Evolutionary conservation across 495 filamentous ascomycete species (phyloP).

Genomic region (Thermothielavioides terrestris): DNA sequence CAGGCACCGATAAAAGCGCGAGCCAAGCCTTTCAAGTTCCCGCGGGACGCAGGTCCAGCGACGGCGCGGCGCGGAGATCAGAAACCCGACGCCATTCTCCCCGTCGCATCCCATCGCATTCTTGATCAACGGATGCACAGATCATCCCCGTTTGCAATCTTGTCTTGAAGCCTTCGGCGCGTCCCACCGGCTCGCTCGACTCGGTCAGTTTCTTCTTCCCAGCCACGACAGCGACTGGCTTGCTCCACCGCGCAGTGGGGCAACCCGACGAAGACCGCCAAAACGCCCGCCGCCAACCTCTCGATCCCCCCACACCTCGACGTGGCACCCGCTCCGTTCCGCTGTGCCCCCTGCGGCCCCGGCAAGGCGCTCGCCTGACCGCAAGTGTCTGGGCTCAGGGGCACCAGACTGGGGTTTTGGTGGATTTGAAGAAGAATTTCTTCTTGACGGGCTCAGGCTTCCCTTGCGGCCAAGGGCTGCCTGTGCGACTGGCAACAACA

Average conservation of each 20-base stretch:
- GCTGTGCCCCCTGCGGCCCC: background rate
- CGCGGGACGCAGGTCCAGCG: background rate
- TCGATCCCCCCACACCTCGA: conserved; percentile 5
- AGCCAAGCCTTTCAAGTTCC: conserved; percentile 9
- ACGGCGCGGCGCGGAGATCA: conserved; percentile 5
- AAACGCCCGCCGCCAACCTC: conserved; percentile 1
- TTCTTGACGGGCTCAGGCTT: background rate
- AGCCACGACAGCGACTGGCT: background rate
- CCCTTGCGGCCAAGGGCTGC: background rate
- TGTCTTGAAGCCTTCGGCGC: background rate
- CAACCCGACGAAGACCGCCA: background rate
- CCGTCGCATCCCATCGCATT: conserved; percentile 1
- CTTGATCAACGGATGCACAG: background rate
- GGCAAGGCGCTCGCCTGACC: conserved; percentile 3
- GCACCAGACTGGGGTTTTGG: background rate
- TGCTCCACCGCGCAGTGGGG: conserved; percentile 1
- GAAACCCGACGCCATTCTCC: background rate
- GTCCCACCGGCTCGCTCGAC: background rate
- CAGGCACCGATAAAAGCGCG: conserved; percentile 8
- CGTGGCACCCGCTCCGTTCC: conserved; percentile 12
- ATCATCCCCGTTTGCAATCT: too few relatives aligned
- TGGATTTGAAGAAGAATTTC: background rate
- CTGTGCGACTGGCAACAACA: background rate
- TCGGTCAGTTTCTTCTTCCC: background rate
- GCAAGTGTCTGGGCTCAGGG: background rate